phyloP scores from a whole-genome alignment of 306 rosid genomes.

The Crataegus laevigata region DNA sequence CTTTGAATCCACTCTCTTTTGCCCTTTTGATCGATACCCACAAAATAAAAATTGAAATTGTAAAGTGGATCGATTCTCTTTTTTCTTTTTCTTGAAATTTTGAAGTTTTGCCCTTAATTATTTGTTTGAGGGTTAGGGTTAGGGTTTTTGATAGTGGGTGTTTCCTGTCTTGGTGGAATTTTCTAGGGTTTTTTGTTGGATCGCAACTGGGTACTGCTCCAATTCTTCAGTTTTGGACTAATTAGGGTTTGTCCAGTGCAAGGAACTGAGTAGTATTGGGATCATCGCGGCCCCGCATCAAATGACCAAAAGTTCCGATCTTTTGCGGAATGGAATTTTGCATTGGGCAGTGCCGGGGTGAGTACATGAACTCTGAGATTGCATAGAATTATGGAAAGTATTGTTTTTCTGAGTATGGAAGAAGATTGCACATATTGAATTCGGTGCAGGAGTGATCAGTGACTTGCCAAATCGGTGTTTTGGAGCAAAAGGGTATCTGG shows the following conservation, averaged over 20 bases:
- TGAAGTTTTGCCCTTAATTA: background rate
- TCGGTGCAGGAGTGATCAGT: slow-evolving; percentile 37
- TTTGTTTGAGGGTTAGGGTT: slow-evolving; percentile 9
- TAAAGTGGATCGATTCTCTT: background rate
- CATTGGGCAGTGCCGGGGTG: slow-evolving; percentile 29
- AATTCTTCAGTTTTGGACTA: slow-evolving; percentile 19
- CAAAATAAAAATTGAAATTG: background rate
- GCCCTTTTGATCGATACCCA: slow-evolving; percentile 20
- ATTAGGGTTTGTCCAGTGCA: slow-evolving; percentile 37
- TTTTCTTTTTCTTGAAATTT: background rate
- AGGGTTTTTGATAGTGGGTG: slow-evolving; percentile 24
- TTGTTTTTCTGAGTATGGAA: slow-evolving; percentile 54
- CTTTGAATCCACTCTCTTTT: slow-evolving; percentile 13
- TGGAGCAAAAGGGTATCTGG: slow-evolving; percentile 17
- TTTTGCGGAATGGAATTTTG: slow-evolving; percentile 18
- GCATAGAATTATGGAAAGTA: slow-evolving; percentile 37
- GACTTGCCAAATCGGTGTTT: slow-evolving; percentile 18
- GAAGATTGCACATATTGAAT: slow-evolving; percentile 50
- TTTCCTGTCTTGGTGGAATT: slow-evolving; percentile 13
- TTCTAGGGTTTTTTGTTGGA: slow-evolving; percentile 48
- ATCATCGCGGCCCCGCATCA: slow-evolving; percentile 5
- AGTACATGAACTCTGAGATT: slow-evolving; percentile 40
- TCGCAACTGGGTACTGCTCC: slow-evolving; percentile 32
- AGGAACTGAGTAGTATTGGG: slow-evolving; percentile 15
- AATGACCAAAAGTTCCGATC: slow-evolving; percentile 35